Conservation (phyloP, 139 green algal species). For the Zygnema circumcarinatum region DNA sequence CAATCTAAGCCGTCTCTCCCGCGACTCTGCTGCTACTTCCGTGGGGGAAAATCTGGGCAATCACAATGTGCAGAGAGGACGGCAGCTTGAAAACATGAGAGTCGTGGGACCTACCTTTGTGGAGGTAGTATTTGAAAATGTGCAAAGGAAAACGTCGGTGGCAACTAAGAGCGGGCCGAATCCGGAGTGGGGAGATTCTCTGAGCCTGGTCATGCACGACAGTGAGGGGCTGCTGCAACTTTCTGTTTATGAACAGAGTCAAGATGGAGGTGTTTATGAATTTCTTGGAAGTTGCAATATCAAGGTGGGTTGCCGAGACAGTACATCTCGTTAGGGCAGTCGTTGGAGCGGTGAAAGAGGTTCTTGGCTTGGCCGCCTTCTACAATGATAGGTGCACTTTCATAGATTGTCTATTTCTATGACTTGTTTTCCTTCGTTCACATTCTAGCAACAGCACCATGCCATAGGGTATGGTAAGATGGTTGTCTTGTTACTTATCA, state of each 20-base stretch:
- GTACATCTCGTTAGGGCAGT: too few species aligned
- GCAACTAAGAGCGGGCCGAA: neutral
- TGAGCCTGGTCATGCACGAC: neutral
- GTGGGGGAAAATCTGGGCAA: too few species aligned
- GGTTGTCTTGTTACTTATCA: too few species aligned
- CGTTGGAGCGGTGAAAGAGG: too few species aligned
- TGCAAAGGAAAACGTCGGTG: neutral
- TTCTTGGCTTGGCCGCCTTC: too few species aligned
- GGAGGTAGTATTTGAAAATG: neutral
- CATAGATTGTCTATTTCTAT: too few species aligned
- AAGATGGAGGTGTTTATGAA: neutral
- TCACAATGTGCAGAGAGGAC: too few species aligned
- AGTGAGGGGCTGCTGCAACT: slow-evolving; percentile 2
- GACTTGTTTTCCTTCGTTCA: too few species aligned
- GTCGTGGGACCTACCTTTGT: slow-evolving; percentile 5
- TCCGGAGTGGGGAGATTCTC: neutral
- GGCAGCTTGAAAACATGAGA: neutral
- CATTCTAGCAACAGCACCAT: too few species aligned
- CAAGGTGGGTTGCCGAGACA: neutral
- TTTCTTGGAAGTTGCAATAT: slow-evolving; percentile 12
- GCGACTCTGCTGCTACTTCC: neutral
- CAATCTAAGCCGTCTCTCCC: neutral
- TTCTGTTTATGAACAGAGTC: neutral
- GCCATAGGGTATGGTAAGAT: too few species aligned
- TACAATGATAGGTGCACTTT: too few species aligned